These are phyloP conservation scores for Teunomyces tritomae DNA, from an alignment of 805 yeast genomes.

Conservation along the genomic window DNA sequence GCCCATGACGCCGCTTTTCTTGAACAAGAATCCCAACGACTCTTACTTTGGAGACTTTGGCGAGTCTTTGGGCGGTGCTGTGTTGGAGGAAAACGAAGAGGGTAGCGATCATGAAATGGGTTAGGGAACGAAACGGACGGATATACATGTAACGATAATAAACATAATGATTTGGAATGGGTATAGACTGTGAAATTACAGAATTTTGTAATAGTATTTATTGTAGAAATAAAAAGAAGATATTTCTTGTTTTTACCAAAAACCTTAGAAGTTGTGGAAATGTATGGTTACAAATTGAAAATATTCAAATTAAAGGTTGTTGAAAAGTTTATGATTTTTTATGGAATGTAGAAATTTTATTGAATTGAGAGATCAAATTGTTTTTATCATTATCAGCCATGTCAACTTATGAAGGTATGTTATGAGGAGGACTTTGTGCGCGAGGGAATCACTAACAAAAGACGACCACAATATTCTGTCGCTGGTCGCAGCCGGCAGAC, in stretches of 20 bases:
- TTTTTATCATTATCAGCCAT: conserved; percentile 7
- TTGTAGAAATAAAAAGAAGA: no score
- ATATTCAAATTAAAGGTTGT: no score
- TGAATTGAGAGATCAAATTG: no score
- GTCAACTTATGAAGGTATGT: conserved; percentile 48
- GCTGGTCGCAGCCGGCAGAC: conserved; percentile 8
- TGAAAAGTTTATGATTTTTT: no score
- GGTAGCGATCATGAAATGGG: conserved; percentile 3
- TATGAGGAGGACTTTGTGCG: neutral
- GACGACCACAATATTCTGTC: conserved; percentile 38
- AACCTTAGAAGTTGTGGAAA: no score
- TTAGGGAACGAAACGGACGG: neutral
- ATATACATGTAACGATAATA: neutral
- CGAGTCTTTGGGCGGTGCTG: conserved; percentile 3
- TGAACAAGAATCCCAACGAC: conserved; percentile 8
- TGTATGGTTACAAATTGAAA: no score
- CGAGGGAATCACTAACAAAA: conserved; percentile 11
- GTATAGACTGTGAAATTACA: no score
- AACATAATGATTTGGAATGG: neutral
- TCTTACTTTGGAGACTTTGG: conserved; percentile 11
- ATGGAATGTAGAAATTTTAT: no score
- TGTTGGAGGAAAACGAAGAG: conserved; percentile 9
- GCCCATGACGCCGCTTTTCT: conserved; percentile 42
- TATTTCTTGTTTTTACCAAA: no score
- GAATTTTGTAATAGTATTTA: no score